Base-by-base conservation (phyloP, 2,329 filamentous ascomycete genomes). In the Colletotrichum ledebouriae region DNA sequence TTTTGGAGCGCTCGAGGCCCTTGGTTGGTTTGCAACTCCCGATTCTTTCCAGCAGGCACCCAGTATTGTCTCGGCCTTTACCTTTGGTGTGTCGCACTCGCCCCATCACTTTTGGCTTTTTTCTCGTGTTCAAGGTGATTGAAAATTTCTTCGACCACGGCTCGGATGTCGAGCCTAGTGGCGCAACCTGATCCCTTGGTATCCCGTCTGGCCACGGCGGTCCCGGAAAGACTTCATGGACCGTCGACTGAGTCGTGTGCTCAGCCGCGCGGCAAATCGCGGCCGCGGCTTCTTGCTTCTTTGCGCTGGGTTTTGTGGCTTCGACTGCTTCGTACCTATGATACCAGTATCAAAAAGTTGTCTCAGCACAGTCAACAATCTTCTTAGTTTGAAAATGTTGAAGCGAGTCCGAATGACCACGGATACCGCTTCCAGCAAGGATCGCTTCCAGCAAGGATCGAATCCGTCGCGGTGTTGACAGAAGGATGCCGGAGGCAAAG, bases 191-290 rank as follows among this genome's bases (percentile, higher is more conserved):
- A 17, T 29, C 22, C 25, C 29, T 44, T 29, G 29, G 47, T 15
- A 11, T 29, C 20, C 46, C 42, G 64, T 37, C 17, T 11, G 59
- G 13, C 12, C 59, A 62, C 29, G 60, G 20, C 33, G 22, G 37
- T 47, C 33, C 33, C 55, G 49, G 13, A 11, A 41, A 22, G 41
- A 61, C 55, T 65, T 68, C 49, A 49, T 42, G 47, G 6, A 10
- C 20, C 17, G 34, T 47, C n/a, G 22, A 39, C 42, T 29, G 52
- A 68, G 61, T 65, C 55, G 61, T 56, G 33, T 22, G 17, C 20
- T 25, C 65, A 68, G 65, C 61, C 65, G 65, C 65, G 65, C 65
- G 61, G 61, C 37, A 68, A 60, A 56, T 12, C 25, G 47, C 39
- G 52, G 52, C 41, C 13, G 63, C 59, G 42, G 59, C 25, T 55